Evolutionary conservation across 1,284 basidiomycete genomes (phyloP).

Genomic region (Inonotus obliquus): DNA sequence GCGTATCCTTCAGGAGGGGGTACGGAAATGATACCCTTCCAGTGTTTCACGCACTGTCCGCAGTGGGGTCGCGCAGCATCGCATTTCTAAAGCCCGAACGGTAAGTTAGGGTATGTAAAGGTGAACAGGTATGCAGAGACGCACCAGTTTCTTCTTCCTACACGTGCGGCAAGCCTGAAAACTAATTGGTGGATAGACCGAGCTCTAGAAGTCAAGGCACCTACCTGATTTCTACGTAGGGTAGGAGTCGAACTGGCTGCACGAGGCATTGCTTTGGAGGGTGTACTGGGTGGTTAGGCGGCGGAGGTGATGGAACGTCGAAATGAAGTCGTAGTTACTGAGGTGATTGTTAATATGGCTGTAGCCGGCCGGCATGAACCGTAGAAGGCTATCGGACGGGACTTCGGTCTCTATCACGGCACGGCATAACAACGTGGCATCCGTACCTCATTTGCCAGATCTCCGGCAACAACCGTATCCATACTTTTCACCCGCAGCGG

Average conservation of each 20-base stretch:
- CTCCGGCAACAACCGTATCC: neutral
- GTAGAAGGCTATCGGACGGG: neutral
- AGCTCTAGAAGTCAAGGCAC: conserved; percentile 3
- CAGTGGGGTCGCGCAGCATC: conserved; percentile 79
- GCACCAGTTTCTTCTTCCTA: conserved; percentile 73
- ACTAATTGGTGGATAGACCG: neutral
- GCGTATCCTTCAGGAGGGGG: conserved; percentile 75
- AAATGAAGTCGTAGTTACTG: neutral
- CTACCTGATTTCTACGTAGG: conserved; percentile 74
- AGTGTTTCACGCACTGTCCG: conserved; percentile 76
- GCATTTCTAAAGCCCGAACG: conserved; percentile 55
- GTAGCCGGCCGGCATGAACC: neutral
- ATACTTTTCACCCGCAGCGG: neutral
- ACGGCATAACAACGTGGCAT: neutral
- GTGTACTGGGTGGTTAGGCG: neutral
- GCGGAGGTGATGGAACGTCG: neutral
- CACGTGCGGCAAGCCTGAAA: conserved; percentile 71
- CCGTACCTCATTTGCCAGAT: neutral
- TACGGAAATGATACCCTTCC: conserved; percentile 73
- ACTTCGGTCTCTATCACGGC: neutral
- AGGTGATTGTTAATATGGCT: conserved; percentile 4
- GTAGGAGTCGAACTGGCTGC: conserved; percentile 49
- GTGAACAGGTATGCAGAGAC: conserved; percentile 21
- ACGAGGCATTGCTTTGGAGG: conserved; percentile 57
- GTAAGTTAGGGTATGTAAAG: conserved; percentile 12